Percentiles rank a stretch among this genome's conserved stretches.
Evolutionary conservation across 805 yeast species (phyloP).

Genomic region (Myxozyma sirexii): DNA sequence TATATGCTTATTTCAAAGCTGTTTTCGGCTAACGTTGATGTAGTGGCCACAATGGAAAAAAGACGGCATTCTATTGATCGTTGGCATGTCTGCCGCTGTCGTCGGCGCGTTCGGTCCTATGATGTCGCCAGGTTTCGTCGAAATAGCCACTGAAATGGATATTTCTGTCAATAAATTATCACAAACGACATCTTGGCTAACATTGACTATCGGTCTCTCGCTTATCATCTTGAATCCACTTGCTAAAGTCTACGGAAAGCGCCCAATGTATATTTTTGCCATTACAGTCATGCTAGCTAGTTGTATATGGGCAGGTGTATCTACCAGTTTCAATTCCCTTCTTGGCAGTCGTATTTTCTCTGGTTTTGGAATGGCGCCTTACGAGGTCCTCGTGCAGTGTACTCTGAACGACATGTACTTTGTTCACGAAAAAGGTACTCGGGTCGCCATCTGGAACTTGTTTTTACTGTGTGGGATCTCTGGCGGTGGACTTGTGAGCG

Average conservation of each 20-base stretch:
- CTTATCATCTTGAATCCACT: conserved; percentile 56
- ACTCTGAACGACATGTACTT: conserved; percentile 64
- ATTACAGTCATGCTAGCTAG: conserved; percentile 55
- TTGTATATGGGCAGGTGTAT: conserved; percentile 56
- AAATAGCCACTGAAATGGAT: neutral
- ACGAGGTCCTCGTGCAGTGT: conserved; percentile 62
- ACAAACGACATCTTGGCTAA: conserved; percentile 4
- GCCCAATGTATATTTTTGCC: conserved; percentile 57
- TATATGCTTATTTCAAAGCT: too few species aligned
- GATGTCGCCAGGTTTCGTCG: conserved; percentile 6
- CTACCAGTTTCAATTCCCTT: conserved; percentile 53
- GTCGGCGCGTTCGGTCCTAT: conserved; percentile 7
- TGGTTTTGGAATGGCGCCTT: conserved; percentile 63
- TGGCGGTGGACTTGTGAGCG: conserved; percentile 58
- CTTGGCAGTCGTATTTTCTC: conserved; percentile 60
- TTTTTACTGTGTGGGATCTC: conserved; percentile 58
- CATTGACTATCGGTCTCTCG: neutral
- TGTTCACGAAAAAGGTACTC: conserved; percentile 63
- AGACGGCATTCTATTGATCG: conserved; percentile 1
- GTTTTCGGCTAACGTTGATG: too few species aligned
- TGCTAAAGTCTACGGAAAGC: conserved; percentile 59
- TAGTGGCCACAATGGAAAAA: conserved; percentile 15
- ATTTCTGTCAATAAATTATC: neutral
- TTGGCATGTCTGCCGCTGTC: conserved; percentile 10
- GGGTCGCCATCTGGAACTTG: conserved; percentile 60